Evolutionary conservation across 192 early-diverging fungal genomes (phyloP), one percentile per base, ranked within the genome.

Genomic region (Gigaspora rosea): DNA sequence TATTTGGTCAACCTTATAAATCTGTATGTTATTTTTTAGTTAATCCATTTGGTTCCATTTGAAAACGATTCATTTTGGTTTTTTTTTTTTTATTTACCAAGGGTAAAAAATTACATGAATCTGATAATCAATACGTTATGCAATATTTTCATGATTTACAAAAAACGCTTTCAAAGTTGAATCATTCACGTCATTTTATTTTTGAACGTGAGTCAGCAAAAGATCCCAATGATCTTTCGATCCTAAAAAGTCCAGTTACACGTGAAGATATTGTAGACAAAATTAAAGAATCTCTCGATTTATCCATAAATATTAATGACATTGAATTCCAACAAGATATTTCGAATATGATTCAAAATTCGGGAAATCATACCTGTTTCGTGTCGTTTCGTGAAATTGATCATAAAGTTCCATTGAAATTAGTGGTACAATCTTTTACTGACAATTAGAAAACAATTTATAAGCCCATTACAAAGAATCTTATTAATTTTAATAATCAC

Each of bases 71-170:
- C 5, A 2, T 54, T 54, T 54, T 54, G 4, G 8, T 13, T 54
- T 56, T 56, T 56, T 56, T 56, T 56, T 56, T 15, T 56, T 18
- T 56, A 8, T 52, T 52, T 52, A 13, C 15, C 15, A n/a, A 56
- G 18, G 18, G 12, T 5, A 56, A n/a, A n/a, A 18, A 56, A n/a
- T 56, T 56, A 56, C 12, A 15, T 13, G 52, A 18, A n/a, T 56
- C 18, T 46, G 41, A 66, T 66, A 35, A 33, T 47, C 64, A 15
- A 66, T 47, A 46, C 3, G 64, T 66, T 9, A 18, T 46, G n/a
- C 41, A 47, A 66, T 66, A 66, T 46, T 66, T 66, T 46, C 12
- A 66, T 46, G 64, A 66, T n/a, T 46, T 33, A 66, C 64, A 66
- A 66, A 66, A 66, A 41, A 66, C 35, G 41, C 15, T 66, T 47